Percentiles rank a stretch among this genome's conserved stretches.
phyloP scores from a whole-genome alignment of 805 yeast genomes.

The Hanseniaspora thailandica region DNA sequence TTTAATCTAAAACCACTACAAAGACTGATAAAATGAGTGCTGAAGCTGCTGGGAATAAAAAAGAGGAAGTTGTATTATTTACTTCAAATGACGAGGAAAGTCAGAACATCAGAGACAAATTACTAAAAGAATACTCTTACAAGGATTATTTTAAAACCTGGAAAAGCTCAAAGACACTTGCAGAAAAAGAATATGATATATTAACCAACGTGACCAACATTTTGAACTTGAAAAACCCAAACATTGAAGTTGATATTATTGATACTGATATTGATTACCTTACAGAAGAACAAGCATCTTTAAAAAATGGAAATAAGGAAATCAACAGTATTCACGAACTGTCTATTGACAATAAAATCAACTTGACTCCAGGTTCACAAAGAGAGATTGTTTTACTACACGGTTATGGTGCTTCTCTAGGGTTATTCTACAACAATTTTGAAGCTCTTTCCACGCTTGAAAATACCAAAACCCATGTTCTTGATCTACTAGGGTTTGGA shows the following conservation, averaged over 20 bases:
- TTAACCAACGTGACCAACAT: constrained; percentile 49
- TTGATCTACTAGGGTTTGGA: constrained; percentile 86
- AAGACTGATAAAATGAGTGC: too few species aligned
- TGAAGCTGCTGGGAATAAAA: neutral
- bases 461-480: constrained; percentile 68
- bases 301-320: constrained; percentile 20
- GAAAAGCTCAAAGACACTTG: constrained; percentile 30
- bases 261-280: constrained; percentile 40
- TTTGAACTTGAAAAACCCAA: constrained; percentile 40
- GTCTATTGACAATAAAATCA: constrained; percentile 39
- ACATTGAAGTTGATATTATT: constrained; percentile 35
- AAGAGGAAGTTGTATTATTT: neutral
- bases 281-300: constrained; percentile 1
- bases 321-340: constrained; percentile 58
- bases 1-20: too few species aligned
- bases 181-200: constrained; percentile 37
- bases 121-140: constrained; percentile 19
- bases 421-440: constrained; percentile 67
- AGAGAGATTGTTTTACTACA: constrained; percentile 41
- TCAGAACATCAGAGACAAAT: neutral
- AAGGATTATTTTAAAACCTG: constrained; percentile 35
- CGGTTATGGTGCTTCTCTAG: constrained; percentile 93
- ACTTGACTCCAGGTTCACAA: constrained; percentile 7
- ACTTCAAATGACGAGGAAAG: neutral
- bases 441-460: constrained; percentile 35